Conservation (phyloP, 768 basidiomycete genomes). For the Lyophyllum semitale region DNA sequence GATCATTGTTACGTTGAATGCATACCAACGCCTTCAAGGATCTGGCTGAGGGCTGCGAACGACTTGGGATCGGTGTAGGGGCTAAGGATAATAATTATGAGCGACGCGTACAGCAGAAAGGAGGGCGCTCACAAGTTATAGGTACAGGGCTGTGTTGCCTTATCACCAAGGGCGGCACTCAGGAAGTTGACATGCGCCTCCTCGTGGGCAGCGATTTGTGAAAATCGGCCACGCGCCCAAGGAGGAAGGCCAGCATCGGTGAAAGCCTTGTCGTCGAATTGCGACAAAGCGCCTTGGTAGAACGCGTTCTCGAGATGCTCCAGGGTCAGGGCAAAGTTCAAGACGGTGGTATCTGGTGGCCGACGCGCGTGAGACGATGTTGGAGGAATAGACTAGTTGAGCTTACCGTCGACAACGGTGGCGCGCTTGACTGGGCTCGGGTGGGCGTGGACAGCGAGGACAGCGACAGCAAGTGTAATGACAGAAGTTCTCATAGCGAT, state of each 20-base stretch:
- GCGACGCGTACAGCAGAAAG: neutral
- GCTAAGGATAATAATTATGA: slow-evolving; percentile 23
- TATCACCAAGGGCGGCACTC: slow-evolving; percentile 39
- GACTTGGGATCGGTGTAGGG: slow-evolving; percentile 50
- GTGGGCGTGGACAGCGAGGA: neutral
- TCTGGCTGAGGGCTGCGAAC: slow-evolving; percentile 51
- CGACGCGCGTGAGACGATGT: neutral
- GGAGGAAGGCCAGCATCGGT: slow-evolving; percentile 44
- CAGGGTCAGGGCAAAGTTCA: slow-evolving; percentile 50
- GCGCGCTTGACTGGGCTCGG: slow-evolving; percentile 4
- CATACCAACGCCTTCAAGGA: slow-evolving; percentile 57
- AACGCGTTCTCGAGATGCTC: slow-evolving; percentile 52
- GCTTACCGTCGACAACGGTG: slow-evolving; percentile 1
- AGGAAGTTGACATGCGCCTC: slow-evolving; percentile 48
- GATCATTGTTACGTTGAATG: neutral
- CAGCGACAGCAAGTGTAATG: neutral
- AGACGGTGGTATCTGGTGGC: slow-evolving; percentile 20
- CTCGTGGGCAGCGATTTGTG: slow-evolving; percentile 55
- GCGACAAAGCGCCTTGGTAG: slow-evolving; percentile 24
- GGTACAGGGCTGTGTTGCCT: slow-evolving; percentile 55
- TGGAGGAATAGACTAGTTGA: neutral
- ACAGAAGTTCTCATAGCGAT: slow-evolving; percentile 2
- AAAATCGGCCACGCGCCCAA: slow-evolving; percentile 48
- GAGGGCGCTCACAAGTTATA: slow-evolving; percentile 54
- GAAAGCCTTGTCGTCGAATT: slow-evolving; percentile 49